These are phyloP conservation scores for Cylindrotheca closterium DNA, from an alignment of 108 stramenopile species.

Conservation along the genomic window DNA sequence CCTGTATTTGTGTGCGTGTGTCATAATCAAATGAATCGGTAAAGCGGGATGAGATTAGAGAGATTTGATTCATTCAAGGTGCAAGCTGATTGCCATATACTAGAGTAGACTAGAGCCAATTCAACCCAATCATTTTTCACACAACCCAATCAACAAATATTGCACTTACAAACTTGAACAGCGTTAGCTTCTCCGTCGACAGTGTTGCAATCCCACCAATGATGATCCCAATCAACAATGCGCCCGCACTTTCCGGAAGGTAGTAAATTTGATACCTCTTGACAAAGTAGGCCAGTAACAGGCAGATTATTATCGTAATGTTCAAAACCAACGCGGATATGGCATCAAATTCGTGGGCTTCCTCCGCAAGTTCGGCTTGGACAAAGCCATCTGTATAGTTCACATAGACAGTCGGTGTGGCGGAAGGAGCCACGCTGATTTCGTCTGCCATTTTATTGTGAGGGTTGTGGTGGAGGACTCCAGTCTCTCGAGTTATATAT, in stretches of 20 bases:
- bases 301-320: constrained; percentile 72
- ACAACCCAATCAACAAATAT: neutral
- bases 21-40: neutral
- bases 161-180: constrained; percentile 67
- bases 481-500: too few species aligned
- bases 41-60: too few species aligned
- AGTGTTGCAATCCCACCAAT: constrained; percentile 77
- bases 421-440: too few species aligned
- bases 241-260: constrained; percentile 81
- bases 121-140: too few species aligned
- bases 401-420: constrained; percentile 1
- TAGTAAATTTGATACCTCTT: constrained; percentile 71
- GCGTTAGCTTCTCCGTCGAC: constrained; percentile 51
- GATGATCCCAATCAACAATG: constrained; percentile 74
- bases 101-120: too few species aligned
- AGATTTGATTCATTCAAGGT: too few species aligned
- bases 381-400: constrained; percentile 34
- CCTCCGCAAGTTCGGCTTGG: constrained; percentile 47
- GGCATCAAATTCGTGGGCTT: constrained; percentile 81
- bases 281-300: constrained; percentile 74
- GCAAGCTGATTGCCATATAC: too few species aligned
- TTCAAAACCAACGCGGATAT: constrained; percentile 65
- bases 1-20: constrained; percentile 25
- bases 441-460: too few species aligned
- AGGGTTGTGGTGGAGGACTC: too few species aligned